These are phyloP conservation scores for Desmodesmus armatus DNA, from an alignment of 139 green algal species.

Conservation along the genomic window DNA sequence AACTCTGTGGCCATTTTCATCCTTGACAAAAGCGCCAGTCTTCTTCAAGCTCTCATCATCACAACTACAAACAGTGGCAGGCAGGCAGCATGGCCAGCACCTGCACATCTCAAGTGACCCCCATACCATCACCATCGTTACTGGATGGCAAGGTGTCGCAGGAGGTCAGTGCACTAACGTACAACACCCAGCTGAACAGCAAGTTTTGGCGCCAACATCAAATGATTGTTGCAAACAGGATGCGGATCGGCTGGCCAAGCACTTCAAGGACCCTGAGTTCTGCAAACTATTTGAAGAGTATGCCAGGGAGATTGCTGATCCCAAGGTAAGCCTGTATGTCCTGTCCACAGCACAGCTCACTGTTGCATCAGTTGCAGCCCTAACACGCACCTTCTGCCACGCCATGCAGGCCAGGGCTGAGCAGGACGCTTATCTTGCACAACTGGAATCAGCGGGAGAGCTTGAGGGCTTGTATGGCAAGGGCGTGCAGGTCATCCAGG, in stretches of 20 bases:
- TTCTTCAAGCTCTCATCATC: too few species aligned
- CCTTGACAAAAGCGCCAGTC: too few species aligned
- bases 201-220: not conserved
- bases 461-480: constrained; percentile 73
- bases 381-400: not conserved
- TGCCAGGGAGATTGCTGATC: constrained; percentile 76
- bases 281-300: constrained; percentile 81
- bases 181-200: too few species aligned
- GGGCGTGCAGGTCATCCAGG: constrained; percentile 69
- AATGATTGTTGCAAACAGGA: constrained; percentile 59
- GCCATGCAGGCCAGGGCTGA: constrained; percentile 64
- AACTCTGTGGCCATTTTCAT: too few species aligned
- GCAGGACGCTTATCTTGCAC: constrained; percentile 72
- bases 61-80: too few species aligned
- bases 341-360: not conserved
- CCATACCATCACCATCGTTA: too few species aligned
- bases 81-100: too few species aligned
- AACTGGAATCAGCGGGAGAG: constrained; percentile 71
- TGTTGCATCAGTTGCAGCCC: not conserved
- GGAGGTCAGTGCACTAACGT: too few species aligned
- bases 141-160: too few species aligned
- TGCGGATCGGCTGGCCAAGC: constrained; percentile 67
- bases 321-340: constrained; percentile 54
- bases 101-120: too few species aligned
- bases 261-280: constrained; percentile 81